Evolutionary conservation across 192 early-diverging fungal genomes (phyloP).

Genomic region (Coemansia sp.): DNA sequence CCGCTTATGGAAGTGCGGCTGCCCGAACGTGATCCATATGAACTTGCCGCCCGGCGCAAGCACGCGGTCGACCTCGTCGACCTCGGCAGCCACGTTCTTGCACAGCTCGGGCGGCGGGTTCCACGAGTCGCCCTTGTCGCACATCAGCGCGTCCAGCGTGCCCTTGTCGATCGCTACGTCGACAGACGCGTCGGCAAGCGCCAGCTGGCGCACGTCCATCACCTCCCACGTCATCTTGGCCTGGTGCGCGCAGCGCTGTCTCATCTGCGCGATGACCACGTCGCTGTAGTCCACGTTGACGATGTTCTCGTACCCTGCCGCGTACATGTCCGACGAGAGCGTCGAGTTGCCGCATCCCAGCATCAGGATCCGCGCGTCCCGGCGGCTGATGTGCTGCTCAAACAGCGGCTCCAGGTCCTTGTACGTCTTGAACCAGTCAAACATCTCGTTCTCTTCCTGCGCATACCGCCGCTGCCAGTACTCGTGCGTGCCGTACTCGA

Average conservation of each 20-base stretch:
- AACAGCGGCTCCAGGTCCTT: constrained; percentile 65
- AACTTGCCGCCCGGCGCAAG: constrained; percentile 75
- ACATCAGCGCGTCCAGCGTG: constrained; percentile 89
- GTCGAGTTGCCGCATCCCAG: constrained; percentile 86
- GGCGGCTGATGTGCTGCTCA: constrained; percentile 52
- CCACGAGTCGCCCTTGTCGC: constrained; percentile 83
- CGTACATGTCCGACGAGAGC: constrained; percentile 74
- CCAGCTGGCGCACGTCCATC: constrained; percentile 76
- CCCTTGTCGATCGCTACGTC: constrained; percentile 87
- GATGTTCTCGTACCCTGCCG: constrained; percentile 69
- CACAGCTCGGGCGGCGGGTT: constrained; percentile 72
- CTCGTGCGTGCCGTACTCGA: constrained; percentile 68
- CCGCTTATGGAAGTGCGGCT: constrained; percentile 81
- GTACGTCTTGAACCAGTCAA: constrained; percentile 91
- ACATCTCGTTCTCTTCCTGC: constrained; percentile 54
- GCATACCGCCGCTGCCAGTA: constrained; percentile 76
- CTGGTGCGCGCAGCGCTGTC: constrained; percentile 32
- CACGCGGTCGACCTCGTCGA: constrained; percentile 74
- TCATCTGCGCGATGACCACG: constrained; percentile 78
- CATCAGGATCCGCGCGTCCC: constrained; percentile 68
- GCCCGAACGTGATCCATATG: constrained; percentile 87
- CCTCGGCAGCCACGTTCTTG: constrained; percentile 62
- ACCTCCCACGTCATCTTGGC: constrained; percentile 54
- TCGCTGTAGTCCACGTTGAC: constrained; percentile 79
- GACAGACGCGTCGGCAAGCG: constrained; percentile 60